Evolutionary conservation across 2,329 filamentous ascomycete genomes (phyloP).

Genomic region (Diaporthe sp.): DNA sequence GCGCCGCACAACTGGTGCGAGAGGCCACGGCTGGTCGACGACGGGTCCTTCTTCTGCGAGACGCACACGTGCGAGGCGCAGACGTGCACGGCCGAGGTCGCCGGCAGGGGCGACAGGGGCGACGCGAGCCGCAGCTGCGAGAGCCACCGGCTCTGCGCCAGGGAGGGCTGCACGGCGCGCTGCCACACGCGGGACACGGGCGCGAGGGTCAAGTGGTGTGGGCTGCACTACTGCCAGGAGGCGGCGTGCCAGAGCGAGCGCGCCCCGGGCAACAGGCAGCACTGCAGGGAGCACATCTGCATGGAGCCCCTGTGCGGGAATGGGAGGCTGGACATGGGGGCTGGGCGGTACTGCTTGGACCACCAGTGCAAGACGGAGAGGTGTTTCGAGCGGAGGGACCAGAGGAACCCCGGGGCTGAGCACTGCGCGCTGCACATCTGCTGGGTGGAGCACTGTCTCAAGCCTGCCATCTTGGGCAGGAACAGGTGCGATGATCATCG

Average conservation of each 20-base stretch:
- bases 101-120: slow-evolving; percentile 28
- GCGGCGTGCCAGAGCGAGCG: slow-evolving; percentile 29
- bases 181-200: slow-evolving; percentile 41
- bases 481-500: slow-evolving; percentile 35
- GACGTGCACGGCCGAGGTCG: slow-evolving; percentile 39
- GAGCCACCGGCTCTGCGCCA: slow-evolving; percentile 40
- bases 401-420: slow-evolving; percentile 10
- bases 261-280: not conserved
- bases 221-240: slow-evolving; percentile 42
- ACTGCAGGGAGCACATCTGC: slow-evolving; percentile 35
- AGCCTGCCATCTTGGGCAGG: not conserved
- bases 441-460: slow-evolving; percentile 30
- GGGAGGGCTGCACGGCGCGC: slow-evolving; percentile 34
- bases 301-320: slow-evolving; percentile 32
- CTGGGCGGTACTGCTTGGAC: slow-evolving; percentile 33
- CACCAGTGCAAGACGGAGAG: slow-evolving; percentile 32
- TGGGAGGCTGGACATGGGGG: slow-evolving; percentile 3
- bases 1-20: slow-evolving; percentile 36
- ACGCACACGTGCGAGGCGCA: slow-evolving; percentile 42
- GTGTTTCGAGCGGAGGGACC: slow-evolving; percentile 38
- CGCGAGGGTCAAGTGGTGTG: slow-evolving; percentile 36
- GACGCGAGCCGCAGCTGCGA: slow-evolving; percentile 39
- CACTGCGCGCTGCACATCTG: slow-evolving; percentile 36
- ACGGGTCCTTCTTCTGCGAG: slow-evolving; percentile 40
- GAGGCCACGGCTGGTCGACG: slow-evolving; percentile 17